Evolutionary conservation across 2,329 filamentous ascomycete species (phyloP), one percentile per base, ranked within the genome.

Genomic region (Claviceps pusilla): DNA sequence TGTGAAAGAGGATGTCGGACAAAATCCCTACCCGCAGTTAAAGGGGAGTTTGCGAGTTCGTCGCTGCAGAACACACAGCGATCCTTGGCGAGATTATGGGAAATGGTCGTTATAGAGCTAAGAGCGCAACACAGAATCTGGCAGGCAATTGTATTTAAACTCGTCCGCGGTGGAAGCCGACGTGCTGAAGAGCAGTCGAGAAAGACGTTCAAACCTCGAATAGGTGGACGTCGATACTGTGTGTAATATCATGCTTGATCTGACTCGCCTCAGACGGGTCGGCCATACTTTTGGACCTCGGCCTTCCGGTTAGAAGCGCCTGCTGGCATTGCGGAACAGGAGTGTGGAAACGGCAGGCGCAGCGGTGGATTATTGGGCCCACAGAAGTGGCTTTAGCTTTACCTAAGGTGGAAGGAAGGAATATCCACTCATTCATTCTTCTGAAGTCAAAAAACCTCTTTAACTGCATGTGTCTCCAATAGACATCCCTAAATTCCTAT

Each of bases 241-340:
- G 51, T 29, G 24, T 48, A 33, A 41, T 53, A 53, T 53, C 42
- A 41, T 48, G 42, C 48, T 19, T 51, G 19, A 49, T 42, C 37
- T 49, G 49, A 37, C 24, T 31, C 39, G 39, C 39, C 39, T 16
- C 39, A 39, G 29, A n/a, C 39, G 48, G 52, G 48, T 45, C 42
- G 33, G 54, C 29, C 28, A 39, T 55, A 24, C n/a, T 31, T 47
- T 53, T 56, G 51, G 48, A 56, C 55, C 55, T 56, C 55, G 52
- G 55, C 49, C 48, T 24, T 49, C 43, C 29, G 52, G 43, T 39
- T 37, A 28, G 7, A 42, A 47, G 47, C 54, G 47, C 54, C 42
- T 37, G 37, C 5, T 39, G 37, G 37, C 37, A 39, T 10, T 39
- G 12, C 37, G 5, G 11, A 39, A 39, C 31, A 12, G 37, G 37